A percentile compares a stretch with the other conserved stretches of the same genome.
phyloP scores from a whole-genome alignment of 306 rosid species.

The barrel medic (Medicago truncatula) region DNA sequence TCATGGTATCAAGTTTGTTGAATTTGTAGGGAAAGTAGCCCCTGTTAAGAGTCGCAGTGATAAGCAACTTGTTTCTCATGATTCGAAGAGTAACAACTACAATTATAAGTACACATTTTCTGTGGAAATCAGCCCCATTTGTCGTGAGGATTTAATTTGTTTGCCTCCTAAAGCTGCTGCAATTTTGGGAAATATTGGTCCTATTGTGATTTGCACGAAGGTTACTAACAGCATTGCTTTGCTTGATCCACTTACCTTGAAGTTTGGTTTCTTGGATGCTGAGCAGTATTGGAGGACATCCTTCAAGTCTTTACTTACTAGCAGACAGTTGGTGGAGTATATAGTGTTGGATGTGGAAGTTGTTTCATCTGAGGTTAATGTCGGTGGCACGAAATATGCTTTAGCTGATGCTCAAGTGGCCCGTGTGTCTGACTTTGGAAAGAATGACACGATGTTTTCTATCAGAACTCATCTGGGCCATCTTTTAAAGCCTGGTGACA shows the following conservation, averaged over 20 bases:
- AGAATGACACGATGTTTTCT: constrained; percentile 8
- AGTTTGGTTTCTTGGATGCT: constrained; percentile 24
- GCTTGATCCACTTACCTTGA: constrained; percentile 28
- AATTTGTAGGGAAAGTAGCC: constrained; percentile 28
- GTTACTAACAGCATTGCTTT: constrained; percentile 35
- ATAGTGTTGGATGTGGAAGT: constrained; percentile 13
- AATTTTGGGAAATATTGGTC: constrained; percentile 25
- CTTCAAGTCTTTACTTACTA: constrained; percentile 28
- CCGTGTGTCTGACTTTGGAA: constrained; percentile 19
- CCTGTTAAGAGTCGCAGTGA: constrained; percentile 17
- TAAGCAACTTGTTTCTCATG: constrained; percentile 34
- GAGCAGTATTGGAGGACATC: constrained; percentile 35
- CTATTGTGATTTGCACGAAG: constrained; percentile 33
- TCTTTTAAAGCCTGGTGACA: constrained; percentile 16
- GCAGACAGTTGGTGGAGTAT: constrained; percentile 28
- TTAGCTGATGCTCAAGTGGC: constrained; percentile 35
- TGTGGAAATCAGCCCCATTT: constrained; percentile 29
- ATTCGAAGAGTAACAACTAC: background rate
- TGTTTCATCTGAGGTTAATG: constrained; percentile 15
- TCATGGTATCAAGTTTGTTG: constrained; percentile 19
- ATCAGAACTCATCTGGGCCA: constrained; percentile 24
- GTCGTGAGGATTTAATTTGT: constrained; percentile 32
- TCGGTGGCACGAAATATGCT: constrained; percentile 18
- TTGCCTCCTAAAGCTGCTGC: constrained; percentile 23
- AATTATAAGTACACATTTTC: constrained; percentile 22